Percentiles rank a stretch among this genome's conserved stretches.
Evolutionary conservation across 2,329 filamentous ascomycete species (phyloP).

Genomic region (Fusarium guadeloupense): DNA sequence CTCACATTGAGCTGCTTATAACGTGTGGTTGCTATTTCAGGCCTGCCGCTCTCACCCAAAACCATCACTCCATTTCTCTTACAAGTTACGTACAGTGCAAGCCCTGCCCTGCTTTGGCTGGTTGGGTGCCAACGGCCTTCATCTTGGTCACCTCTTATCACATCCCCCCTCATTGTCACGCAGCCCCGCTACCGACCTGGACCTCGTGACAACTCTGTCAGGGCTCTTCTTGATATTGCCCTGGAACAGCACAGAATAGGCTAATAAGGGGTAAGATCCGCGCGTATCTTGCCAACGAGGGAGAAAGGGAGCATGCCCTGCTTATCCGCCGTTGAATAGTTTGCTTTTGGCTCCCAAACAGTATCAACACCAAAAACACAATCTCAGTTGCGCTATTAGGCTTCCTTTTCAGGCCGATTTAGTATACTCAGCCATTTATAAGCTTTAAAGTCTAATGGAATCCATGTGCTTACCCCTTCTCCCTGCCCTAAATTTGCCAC

Average conservation of each 20-base stretch:
- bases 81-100: slow-evolving; percentile 1
- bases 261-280: slow-evolving; percentile 34
- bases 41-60: not conserved
- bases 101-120: slow-evolving; percentile 16
- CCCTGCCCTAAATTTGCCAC: slow-evolving; percentile 37
- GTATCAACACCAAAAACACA: slow-evolving; percentile 30
- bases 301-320: slow-evolving; percentile 19
- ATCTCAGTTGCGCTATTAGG: slow-evolving; percentile 28
- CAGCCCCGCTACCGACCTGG: slow-evolving; percentile 36
- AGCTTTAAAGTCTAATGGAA: slow-evolving; percentile 8
- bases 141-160: slow-evolving; percentile 34
- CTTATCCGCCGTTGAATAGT: slow-evolving; percentile 12
- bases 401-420: slow-evolving; percentile 16
- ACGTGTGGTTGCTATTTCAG: slow-evolving; percentile 26
- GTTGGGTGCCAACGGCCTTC: slow-evolving; percentile 23
- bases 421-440: not conserved
- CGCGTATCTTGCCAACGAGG: slow-evolving; percentile 23
- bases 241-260: slow-evolving; percentile 25
- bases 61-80: slow-evolving; percentile 15
- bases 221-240: slow-evolving; percentile 29
- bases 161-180: slow-evolving; percentile 28
- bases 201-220: slow-evolving; percentile 39
- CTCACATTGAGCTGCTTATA: slow-evolving; percentile 11
- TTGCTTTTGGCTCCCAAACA: slow-evolving; percentile 27
- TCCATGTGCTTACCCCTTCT: slow-evolving; percentile 23